Evolutionary conservation across 2,329 filamentous ascomycete genomes (phyloP).

Genomic region (Pestalotiopsis sp.): DNA sequence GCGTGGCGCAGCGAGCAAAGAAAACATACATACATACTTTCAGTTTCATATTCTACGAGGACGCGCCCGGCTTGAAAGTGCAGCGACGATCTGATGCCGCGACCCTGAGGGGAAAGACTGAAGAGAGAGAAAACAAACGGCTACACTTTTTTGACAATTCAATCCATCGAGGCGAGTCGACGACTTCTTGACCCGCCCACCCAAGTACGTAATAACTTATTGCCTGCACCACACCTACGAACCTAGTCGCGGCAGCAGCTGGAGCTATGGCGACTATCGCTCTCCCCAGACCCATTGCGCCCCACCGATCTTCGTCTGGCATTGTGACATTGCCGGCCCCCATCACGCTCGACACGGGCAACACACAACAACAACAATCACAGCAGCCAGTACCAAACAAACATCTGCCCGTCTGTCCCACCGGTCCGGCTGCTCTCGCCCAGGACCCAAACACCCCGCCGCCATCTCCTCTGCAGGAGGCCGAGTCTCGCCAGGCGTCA

Average conservation of each 20-base stretch:
- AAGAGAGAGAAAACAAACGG: no score
- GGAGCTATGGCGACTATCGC: constrained; percentile 57
- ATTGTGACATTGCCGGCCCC: constrained; percentile 43
- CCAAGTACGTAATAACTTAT: not conserved
- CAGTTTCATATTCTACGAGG: not conserved
- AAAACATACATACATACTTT: not conserved
- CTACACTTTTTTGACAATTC: no score
- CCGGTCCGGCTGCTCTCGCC: constrained; percentile 63
- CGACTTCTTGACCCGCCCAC: not conserved
- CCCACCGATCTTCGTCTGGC: constrained; percentile 47
- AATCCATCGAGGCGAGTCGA: no score
- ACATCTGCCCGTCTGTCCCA: constrained; percentile 86
- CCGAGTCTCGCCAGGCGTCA: constrained; percentile 63
- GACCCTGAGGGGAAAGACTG: no score
- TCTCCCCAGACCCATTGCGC: constrained; percentile 49
- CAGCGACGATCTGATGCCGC: no score
- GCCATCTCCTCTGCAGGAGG: constrained; percentile 64
- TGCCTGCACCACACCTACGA: no score
- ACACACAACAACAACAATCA: constrained; percentile 29
- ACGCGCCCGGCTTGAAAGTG: not conserved
- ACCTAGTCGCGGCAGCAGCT: not conserved
- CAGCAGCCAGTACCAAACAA: constrained; percentile 74
- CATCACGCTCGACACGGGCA: constrained; percentile 43
- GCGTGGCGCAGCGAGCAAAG: not conserved
- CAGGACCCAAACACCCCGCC: constrained; percentile 64